Percentiles rank a stretch among this genome's conserved stretches.
Evolutionary conservation across 202 grass and related monocot species (phyloP).

Genomic region (Elaeis oleifera): DNA sequence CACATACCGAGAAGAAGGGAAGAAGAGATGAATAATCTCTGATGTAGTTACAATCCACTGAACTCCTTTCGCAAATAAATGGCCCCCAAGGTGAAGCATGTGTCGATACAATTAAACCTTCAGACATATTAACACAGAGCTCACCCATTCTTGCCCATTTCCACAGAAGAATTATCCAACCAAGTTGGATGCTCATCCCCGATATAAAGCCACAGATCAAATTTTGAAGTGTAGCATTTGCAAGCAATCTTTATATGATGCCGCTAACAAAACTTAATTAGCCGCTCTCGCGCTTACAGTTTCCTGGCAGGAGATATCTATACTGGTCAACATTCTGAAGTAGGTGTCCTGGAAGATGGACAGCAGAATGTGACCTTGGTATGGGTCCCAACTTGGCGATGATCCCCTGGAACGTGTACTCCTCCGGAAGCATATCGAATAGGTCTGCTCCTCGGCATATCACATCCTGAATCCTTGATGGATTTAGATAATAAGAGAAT

Average conservation of each 20-base stretch:
- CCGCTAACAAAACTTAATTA: constrained; percentile 24
- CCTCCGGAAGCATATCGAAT: no score
- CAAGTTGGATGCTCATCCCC: constrained; percentile 34
- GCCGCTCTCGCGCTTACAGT: no score
- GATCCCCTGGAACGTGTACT: no score
- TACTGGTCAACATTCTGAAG: no score
- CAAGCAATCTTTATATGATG: constrained; percentile 1
- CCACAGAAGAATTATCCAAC: constrained; percentile 24
- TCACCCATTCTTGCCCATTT: constrained; percentile 12
- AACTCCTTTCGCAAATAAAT: neutral
- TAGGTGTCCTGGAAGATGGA: no score
- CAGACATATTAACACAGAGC: constrained; percentile 3
- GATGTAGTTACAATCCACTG: neutral
- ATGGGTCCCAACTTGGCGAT: no score
- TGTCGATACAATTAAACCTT: neutral
- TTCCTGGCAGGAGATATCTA: no score
- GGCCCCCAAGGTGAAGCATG: neutral
- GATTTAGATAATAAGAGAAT: no score
- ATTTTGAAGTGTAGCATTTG: constrained; percentile 15
- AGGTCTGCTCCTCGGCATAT: no score
- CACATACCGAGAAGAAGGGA: neutral
- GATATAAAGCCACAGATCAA: constrained; percentile 13
- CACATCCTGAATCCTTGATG: no score
- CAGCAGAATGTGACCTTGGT: no score
- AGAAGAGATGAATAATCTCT: neutral